Evolutionary conservation across 2,329 filamentous ascomycete species (phyloP).

Genomic region (Clarireedia paspali): DNA sequence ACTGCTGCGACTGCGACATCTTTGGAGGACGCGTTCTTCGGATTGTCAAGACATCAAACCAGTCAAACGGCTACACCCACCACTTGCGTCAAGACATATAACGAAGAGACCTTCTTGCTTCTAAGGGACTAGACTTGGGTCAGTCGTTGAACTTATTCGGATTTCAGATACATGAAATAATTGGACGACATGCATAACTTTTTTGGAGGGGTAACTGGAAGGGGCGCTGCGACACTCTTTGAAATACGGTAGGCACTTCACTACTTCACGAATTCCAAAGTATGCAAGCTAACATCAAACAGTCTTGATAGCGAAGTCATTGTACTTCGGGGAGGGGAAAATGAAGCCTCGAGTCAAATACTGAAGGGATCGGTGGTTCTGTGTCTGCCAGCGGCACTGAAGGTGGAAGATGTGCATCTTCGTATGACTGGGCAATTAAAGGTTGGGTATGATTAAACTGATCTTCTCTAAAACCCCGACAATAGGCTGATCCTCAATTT

Average conservation of each 20-base stretch:
- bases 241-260: slow-evolving; percentile 29
- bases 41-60: too few species aligned
- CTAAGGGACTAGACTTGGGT: too few species aligned
- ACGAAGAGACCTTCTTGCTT: too few species aligned
- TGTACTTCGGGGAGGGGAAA: slow-evolving; percentile 66
- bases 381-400: slow-evolving; percentile 61
- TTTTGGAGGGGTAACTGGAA: slow-evolving; percentile 28
- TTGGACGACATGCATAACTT: slow-evolving; percentile 25
- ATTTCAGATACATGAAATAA: background rate
- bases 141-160: too few species aligned
- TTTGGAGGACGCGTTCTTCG: too few species aligned
- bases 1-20: too few species aligned
- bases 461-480: slow-evolving; percentile 2
- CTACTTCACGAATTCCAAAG: slow-evolving; percentile 2
- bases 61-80: too few species aligned
- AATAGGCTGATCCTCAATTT: background rate
- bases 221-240: slow-evolving; percentile 29
- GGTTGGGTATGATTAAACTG: slow-evolving; percentile 48
- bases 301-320: slow-evolving; percentile 75
- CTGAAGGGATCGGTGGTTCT: slow-evolving; percentile 68
- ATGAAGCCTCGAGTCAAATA: slow-evolving; percentile 68
- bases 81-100: background rate
- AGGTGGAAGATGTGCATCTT: slow-evolving; percentile 65
- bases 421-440: slow-evolving; percentile 64
- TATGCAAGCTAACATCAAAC: slow-evolving; percentile 11